Conservation (phyloP, 176 grass and related monocot genomes). For the Triticum monococcum region DNA sequence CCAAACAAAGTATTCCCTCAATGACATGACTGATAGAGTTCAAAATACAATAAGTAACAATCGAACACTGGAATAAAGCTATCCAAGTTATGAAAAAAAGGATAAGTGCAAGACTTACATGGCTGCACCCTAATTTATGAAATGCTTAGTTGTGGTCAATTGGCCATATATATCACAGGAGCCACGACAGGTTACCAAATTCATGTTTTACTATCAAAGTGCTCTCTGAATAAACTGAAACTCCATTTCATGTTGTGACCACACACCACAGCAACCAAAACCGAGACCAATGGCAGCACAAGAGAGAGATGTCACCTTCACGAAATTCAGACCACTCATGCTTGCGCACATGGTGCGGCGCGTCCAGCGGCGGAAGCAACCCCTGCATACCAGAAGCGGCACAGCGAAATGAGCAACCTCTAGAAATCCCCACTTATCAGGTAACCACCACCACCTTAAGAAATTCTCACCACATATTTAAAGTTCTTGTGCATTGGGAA, state of each 20-base stretch:
- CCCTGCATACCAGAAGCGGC: conserved; percentile 48
- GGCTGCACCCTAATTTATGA: neutral
- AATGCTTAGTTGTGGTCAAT: neutral
- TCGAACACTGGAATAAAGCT: neutral
- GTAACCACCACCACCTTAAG: conserved; percentile 15
- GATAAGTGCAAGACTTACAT: neutral
- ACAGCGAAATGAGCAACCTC: conserved; percentile 17
- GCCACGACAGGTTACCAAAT: neutral
- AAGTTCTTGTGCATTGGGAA: conserved; percentile 93
- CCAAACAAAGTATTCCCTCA: neutral
- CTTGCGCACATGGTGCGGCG: conserved; percentile 88
- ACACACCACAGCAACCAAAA: neutral
- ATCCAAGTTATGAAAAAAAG: neutral
- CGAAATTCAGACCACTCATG: conserved; percentile 92
- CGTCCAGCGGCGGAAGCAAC: conserved; percentile 90
- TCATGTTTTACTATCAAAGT: neutral
- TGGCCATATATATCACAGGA: neutral
- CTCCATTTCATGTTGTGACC: neutral
- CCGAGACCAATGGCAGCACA: neutral
- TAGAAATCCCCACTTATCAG: neutral
- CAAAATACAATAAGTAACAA: neutral
- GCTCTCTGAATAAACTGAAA: neutral
- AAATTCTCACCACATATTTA: conserved; percentile 82
- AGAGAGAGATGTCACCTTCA: conserved; percentile 56
- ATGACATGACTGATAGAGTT: neutral